These are phyloP conservation scores for Ganoderma resinaceum DNA, from an alignment of 1,284 basidiomycete species.

Conservation along the genomic window DNA sequence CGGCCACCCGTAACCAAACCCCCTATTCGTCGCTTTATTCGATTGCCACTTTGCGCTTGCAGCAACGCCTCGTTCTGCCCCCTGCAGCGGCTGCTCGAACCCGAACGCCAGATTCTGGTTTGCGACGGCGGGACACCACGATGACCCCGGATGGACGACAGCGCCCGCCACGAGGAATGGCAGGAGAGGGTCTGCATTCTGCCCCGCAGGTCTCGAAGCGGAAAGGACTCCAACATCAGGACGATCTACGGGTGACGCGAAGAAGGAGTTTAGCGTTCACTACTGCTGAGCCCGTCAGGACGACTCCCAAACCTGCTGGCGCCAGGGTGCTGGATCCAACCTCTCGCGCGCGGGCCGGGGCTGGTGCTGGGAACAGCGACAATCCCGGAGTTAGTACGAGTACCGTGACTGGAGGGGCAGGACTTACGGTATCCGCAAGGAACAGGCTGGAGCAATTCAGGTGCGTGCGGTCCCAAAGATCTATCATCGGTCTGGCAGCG, in stretches of 20 bases:
- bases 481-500: slow-evolving; percentile 8
- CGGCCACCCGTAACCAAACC: slow-evolving; percentile 2
- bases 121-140: slow-evolving; percentile 55
- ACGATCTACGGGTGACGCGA: slow-evolving; percentile 36
- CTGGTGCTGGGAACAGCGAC: slow-evolving; percentile 26
- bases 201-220: slow-evolving; percentile 33
- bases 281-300: slow-evolving; percentile 27
- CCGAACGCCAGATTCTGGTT: background rate
- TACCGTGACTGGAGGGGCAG: slow-evolving; percentile 16
- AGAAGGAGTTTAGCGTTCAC: slow-evolving; percentile 34
- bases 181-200: slow-evolving; percentile 27
- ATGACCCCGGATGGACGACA: slow-evolving; percentile 51
- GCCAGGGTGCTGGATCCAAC: slow-evolving; percentile 27
- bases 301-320: slow-evolving; percentile 26
- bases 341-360: slow-evolving; percentile 18
- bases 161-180: slow-evolving; percentile 24
- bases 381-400: slow-evolving; percentile 14
- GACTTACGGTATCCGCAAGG: slow-evolving; percentile 21
- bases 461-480: slow-evolving; percentile 33
- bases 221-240: slow-evolving; percentile 20
- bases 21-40: background rate
- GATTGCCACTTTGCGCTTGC: slow-evolving; percentile 11
- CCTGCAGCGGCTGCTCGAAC: background rate
- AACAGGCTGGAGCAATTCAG: slow-evolving; percentile 40
- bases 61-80: background rate